A percentile compares a stretch with the other conserved stretches of the same genome.
Evolutionary conservation across 129 eudicot species (phyloP).

Genomic region (Helianthus tuberosus): DNA sequence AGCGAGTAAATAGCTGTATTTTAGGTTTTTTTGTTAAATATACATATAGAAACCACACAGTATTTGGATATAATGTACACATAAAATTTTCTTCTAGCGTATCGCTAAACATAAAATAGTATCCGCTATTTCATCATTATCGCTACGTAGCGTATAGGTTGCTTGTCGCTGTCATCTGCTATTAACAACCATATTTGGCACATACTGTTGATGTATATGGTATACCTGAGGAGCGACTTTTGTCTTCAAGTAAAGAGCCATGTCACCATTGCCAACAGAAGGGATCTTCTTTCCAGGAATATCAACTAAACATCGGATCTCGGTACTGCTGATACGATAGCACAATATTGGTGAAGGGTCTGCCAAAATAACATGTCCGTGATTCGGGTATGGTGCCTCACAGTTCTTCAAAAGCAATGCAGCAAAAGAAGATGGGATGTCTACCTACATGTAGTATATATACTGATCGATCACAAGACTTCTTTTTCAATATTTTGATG

Average conservation of each 20-base stretch:
- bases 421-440: slow-evolving; percentile 57
- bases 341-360: slow-evolving; percentile 68
- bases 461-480: neutral
- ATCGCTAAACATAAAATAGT: no score
- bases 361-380: slow-evolving; percentile 69
- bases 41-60: no score
- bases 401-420: slow-evolving; percentile 63
- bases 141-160: no score
- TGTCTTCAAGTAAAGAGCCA: slow-evolving; percentile 61
- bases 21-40: no score
- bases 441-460: slow-evolving; percentile 41
- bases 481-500: neutral
- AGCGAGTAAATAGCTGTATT: no score
- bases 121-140: no score
- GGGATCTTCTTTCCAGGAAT: slow-evolving; percentile 72
- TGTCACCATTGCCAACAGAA: slow-evolving; percentile 64
- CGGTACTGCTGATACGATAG: slow-evolving; percentile 70
- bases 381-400: slow-evolving; percentile 60
- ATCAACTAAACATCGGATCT: slow-evolving; percentile 63
- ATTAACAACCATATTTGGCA: no score
- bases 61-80: no score
- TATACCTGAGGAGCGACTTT: slow-evolving; percentile 67
- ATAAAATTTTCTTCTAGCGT: no score
- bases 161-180: no score
- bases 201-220: neutral